These are phyloP conservation scores for Rhodosporidiobolus odoratus DNA, from an alignment of 768 basidiomycete genomes.

Conservation along the genomic window DNA sequence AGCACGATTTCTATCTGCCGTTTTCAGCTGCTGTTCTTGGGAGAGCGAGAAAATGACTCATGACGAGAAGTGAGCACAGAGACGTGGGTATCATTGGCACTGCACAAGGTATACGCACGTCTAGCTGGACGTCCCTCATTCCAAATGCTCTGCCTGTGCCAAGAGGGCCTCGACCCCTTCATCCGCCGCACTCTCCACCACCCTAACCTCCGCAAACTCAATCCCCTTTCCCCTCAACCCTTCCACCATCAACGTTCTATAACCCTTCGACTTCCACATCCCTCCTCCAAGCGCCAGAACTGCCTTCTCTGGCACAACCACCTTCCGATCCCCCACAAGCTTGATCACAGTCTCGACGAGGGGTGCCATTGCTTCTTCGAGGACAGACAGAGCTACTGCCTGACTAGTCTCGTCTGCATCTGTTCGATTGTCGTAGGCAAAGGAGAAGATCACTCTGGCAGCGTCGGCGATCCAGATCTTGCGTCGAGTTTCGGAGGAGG, in stretches of 20 bases:
- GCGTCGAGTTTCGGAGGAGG: constrained; percentile 38
- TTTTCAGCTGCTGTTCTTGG: background rate
- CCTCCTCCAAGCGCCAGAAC: constrained; percentile 44
- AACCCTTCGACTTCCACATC: constrained; percentile 41
- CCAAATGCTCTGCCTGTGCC: constrained; percentile 3
- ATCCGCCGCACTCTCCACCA: constrained; percentile 43
- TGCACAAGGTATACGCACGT: background rate
- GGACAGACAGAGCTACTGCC: constrained; percentile 37
- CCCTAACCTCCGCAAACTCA: constrained; percentile 36
- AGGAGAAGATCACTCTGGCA: constrained; percentile 41
- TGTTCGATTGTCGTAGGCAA: constrained; percentile 40
- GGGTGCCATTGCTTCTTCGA: constrained; percentile 33
- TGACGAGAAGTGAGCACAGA: no score
- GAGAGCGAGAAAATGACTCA: no score
- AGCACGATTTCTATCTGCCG: background rate
- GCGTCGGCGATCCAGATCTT: constrained; percentile 44
- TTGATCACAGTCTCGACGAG: constrained; percentile 41
- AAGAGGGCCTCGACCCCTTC: constrained; percentile 42
- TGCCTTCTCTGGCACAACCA: constrained; percentile 35
- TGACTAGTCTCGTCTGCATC: constrained; percentile 10
- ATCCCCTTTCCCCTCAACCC: constrained; percentile 37
- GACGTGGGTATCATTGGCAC: no score
- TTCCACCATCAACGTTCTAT: constrained; percentile 35
- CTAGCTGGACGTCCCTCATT: background rate
- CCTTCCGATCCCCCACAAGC: constrained; percentile 34